phyloP scores from a whole-genome alignment of 495 filamentous ascomycete genomes.

The Polyplosphaeria fusca region DNA sequence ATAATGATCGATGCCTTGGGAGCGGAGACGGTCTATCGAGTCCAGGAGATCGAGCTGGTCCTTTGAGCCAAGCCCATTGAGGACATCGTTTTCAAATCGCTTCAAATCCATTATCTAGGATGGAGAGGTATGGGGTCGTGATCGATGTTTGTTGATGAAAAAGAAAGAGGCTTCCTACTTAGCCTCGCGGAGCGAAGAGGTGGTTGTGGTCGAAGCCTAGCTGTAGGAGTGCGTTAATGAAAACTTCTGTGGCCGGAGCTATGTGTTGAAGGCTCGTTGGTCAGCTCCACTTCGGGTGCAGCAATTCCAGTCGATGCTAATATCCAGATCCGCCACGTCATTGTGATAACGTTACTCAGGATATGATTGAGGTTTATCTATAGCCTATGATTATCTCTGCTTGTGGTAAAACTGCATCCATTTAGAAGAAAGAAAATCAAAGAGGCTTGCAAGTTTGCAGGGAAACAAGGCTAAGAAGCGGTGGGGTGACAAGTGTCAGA shows the following conservation, averaged over 20 bases:
- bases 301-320: not conserved
- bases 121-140: not conserved
- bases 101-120: conserved; percentile 6
- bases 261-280: not conserved
- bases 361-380: not conserved
- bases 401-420: not conserved
- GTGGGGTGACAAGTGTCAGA: too few species aligned
- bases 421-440: not conserved
- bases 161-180: not conserved
- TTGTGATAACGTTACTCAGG: not conserved
- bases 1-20: conserved; percentile 21
- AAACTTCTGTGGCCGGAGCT: not conserved
- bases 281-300: not conserved
- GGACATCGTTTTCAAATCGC: conserved; percentile 4
- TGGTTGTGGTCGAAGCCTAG: not conserved
- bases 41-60: conserved; percentile 15
- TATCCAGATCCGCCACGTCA: not conserved
- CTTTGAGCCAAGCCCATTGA: conserved; percentile 13
- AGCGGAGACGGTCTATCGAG: conserved; percentile 14
- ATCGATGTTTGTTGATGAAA: not conserved
- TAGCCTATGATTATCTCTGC: conserved; percentile 1
- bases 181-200: not conserved
- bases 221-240: not conserved
- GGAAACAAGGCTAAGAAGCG: too few species aligned
- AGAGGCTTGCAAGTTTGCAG: too few species aligned